These are phyloP conservation scores for Globisporangium paddicum DNA, from an alignment of 352 stramenopile genomes.

Conservation along the genomic window DNA sequence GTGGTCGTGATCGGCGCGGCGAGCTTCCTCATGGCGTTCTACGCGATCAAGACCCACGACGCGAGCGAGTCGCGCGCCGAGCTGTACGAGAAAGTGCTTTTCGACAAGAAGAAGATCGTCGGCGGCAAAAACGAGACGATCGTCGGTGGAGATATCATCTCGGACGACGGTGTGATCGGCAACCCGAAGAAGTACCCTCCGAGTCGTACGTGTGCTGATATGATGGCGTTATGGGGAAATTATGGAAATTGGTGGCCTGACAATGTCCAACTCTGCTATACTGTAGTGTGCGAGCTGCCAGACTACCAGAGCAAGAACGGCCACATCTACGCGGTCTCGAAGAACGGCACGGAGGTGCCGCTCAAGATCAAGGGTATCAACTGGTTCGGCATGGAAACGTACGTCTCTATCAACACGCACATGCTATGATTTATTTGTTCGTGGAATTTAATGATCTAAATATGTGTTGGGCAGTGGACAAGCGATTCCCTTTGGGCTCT, in stretches of 20 bases:
- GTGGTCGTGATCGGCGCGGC: slow-evolving; percentile 11
- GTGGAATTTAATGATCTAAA: too few relatives aligned
- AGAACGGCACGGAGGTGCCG: slow-evolving; percentile 49
- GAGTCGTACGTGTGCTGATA: slow-evolving; percentile 14
- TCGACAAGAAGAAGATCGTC: slow-evolving; percentile 18
- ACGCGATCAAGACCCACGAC: slow-evolving; percentile 15
- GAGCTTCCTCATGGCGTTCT: slow-evolving; percentile 18
- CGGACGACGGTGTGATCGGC: slow-evolving; percentile 61
- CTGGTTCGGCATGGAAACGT: slow-evolving; percentile 76
- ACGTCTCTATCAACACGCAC: slow-evolving; percentile 6
- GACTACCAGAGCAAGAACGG: slow-evolving; percentile 74
- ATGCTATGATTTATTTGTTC: too few relatives aligned
- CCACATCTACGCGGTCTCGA: slow-evolving; percentile 44
- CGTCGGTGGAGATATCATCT: slow-evolving; percentile 23
- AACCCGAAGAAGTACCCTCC: slow-evolving; percentile 73
- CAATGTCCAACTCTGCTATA: background rate
- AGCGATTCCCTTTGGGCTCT: slow-evolving; percentile 68
- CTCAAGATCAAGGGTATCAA: slow-evolving; percentile 77
- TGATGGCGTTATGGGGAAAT: background rate
- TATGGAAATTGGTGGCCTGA: too few relatives aligned
- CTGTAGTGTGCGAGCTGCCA: slow-evolving; percentile 40
- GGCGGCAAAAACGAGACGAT: slow-evolving; percentile 6
- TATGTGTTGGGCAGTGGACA: too few relatives aligned
- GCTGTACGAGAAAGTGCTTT: slow-evolving; percentile 16
- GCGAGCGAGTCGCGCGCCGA: slow-evolving; percentile 9